phyloP scores from a whole-genome alignment of 768 basidiomycete species.

The Boletus reticuloceps region DNA sequence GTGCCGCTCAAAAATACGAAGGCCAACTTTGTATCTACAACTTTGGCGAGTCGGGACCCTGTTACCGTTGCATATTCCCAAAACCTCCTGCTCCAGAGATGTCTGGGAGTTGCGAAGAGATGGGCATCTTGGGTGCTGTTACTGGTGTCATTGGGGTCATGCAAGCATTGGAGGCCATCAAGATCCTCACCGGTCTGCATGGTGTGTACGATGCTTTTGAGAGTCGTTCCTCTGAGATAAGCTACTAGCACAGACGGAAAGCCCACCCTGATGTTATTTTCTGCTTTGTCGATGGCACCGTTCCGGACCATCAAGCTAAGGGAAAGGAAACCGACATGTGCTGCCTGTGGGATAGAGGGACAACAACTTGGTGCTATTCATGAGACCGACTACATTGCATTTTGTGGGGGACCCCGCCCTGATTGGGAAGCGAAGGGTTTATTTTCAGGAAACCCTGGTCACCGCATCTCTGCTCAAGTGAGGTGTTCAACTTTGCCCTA shows the following conservation, averaged over 20 bases:
- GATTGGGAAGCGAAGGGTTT: conserved; percentile 64
- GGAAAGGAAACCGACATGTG: conserved; percentile 63
- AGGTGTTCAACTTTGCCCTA: neutral
- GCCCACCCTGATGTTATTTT: conserved; percentile 70
- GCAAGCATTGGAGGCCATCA: conserved; percentile 88
- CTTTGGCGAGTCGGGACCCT: conserved; percentile 67
- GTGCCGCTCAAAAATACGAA: conserved; percentile 85
- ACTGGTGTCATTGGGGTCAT: conserved; percentile 87
- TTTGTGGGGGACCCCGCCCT: conserved; percentile 74
- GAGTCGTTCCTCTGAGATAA: conserved; percentile 1
- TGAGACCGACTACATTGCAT: conserved; percentile 75
- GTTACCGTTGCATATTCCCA: conserved; percentile 94
- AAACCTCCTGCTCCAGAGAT: conserved; percentile 63
- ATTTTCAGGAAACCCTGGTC: conserved; percentile 35
- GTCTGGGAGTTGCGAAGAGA: conserved; percentile 80
- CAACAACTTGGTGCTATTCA: conserved; percentile 45
- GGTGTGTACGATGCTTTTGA: conserved; percentile 38
- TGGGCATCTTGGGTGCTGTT: conserved; percentile 84
- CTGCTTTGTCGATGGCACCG: conserved; percentile 63
- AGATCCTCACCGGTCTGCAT: conserved; percentile 66
- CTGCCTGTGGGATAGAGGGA: conserved; percentile 65
- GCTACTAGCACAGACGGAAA: conserved; percentile 44
- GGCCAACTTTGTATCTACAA: conserved; percentile 82
- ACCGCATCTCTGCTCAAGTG: conserved; percentile 47
- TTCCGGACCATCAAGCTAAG: conserved; percentile 87